Conservation (phyloP, 192 early-diverging fungal species). For the Entophlyctis helioformis region DNA sequence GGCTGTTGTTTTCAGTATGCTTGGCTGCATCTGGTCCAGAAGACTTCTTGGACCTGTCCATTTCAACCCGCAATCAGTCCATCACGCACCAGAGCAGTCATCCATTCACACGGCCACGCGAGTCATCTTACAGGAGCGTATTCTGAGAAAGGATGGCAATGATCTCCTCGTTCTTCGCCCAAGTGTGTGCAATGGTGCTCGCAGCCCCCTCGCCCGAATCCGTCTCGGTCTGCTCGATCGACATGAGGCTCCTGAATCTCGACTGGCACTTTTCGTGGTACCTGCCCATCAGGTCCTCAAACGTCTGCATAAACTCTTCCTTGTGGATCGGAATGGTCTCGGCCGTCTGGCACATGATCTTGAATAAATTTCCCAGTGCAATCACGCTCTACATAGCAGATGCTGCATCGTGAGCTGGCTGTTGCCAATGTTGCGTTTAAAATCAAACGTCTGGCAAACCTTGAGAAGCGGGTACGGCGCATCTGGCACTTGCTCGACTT, state of each 20-base stretch:
- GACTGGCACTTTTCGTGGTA: conserved; percentile 56
- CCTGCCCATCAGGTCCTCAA: conserved; percentile 50
- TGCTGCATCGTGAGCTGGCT: too few species aligned
- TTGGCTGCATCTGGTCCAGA: not conserved
- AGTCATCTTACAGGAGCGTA: conserved; percentile 19
- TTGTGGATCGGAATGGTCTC: conserved; percentile 54
- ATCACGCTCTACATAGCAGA: conserved; percentile 44
- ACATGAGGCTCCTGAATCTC: conserved; percentile 30
- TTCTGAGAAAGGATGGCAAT: conserved; percentile 36
- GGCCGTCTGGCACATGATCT: conserved; percentile 51
- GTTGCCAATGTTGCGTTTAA: too few species aligned
- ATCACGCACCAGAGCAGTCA: not conserved
- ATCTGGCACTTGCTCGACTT: conserved; percentile 20
- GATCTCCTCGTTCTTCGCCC: conserved; percentile 52
- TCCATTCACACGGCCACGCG: too few species aligned
- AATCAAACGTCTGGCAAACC: too few species aligned
- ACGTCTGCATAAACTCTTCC: conserved; percentile 56
- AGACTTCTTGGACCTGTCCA: conserved; percentile 1
- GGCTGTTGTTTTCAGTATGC: not conserved
- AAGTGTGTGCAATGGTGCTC: conserved; percentile 35
- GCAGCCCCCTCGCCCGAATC: conserved; percentile 24
- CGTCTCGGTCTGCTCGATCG: conserved; percentile 18
- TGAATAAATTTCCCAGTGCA: conserved; percentile 43
- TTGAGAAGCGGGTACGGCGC: conserved; percentile 57
- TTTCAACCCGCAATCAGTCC: not conserved